phyloP scores from a whole-genome alignment of 306 rosid genomes.

The Cucumis cinereus region DNA sequence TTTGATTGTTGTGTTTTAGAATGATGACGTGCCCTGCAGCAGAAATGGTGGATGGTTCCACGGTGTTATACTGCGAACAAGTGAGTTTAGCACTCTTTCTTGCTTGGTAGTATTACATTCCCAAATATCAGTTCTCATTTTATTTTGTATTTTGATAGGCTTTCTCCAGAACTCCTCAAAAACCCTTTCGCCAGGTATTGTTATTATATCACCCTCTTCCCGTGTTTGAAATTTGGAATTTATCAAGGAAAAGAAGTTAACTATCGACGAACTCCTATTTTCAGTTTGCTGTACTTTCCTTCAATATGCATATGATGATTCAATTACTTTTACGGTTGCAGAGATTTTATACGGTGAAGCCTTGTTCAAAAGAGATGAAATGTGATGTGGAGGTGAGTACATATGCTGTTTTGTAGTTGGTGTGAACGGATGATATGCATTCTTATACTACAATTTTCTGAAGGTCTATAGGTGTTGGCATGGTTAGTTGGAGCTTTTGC shows the following conservation, averaged over 20 bases:
- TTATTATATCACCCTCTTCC: neutral
- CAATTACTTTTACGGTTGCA: constrained; percentile 26
- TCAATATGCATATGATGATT: neutral
- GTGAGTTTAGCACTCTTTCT: constrained; percentile 22
- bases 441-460: neutral
- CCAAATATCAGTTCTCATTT: neutral
- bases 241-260: neutral
- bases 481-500: neutral
- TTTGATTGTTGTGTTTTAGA: constrained; percentile 15
- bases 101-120: neutral
- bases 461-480: neutral
- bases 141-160: constrained; percentile 49
- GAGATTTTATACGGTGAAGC: constrained; percentile 89
- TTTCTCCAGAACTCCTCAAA: constrained; percentile 92
- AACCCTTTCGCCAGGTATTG: constrained; percentile 90
- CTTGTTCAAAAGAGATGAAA: constrained; percentile 91
- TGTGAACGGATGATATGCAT: neutral
- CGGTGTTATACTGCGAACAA: constrained; percentile 81
- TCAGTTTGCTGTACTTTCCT: neutral
- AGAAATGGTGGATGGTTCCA: constrained; percentile 84
- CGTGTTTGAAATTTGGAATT: neutral
- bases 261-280: constrained; percentile 1
- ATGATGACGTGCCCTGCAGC: constrained; percentile 81
- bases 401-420: constrained; percentile 1
- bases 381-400: constrained; percentile 86